Conservation (phyloP, 2,329 filamentous ascomycete species). For the Aspergillus sp. region DNA sequence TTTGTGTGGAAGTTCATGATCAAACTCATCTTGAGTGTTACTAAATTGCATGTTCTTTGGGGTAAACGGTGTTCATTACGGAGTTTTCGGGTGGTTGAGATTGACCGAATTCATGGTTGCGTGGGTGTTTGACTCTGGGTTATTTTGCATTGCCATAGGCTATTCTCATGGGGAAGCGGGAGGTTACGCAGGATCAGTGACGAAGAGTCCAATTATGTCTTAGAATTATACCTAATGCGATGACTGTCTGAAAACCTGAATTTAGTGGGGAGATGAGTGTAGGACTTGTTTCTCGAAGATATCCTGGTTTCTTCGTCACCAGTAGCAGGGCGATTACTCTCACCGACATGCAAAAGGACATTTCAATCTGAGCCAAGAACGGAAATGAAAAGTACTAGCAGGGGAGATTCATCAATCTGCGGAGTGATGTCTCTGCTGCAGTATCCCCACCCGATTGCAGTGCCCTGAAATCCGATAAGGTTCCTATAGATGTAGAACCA, state of each 20-base stretch:
- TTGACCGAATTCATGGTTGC: background rate
- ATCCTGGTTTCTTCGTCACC: background rate
- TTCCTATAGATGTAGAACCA: background rate
- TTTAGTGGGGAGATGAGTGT: background rate
- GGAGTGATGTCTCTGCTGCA: background rate
- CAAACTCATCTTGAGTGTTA: background rate
- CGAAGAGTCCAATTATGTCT: background rate
- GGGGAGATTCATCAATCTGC: too few species aligned
- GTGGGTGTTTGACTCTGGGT: background rate
- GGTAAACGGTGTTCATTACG: slow-evolving; percentile 5
- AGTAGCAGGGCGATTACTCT: background rate
- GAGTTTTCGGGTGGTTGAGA: background rate
- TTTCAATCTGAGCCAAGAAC: too few species aligned
- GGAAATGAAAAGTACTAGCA: too few species aligned
- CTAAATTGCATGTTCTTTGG: background rate
- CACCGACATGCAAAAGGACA: too few species aligned
- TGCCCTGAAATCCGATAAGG: slow-evolving; percentile 3
- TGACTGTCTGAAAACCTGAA: background rate
- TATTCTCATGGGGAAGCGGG: background rate
- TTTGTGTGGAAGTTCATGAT: background rate
- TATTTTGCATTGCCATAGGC: background rate
- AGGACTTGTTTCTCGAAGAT: background rate
- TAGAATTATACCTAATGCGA: background rate
- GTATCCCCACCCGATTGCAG: slow-evolving; percentile 1
- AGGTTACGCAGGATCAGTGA: background rate